Evolutionary conservation across 2,329 filamentous ascomycete genomes (phyloP), one percentile per base, ranked within the genome.

Genomic region (Diaporthe sp.): DNA sequence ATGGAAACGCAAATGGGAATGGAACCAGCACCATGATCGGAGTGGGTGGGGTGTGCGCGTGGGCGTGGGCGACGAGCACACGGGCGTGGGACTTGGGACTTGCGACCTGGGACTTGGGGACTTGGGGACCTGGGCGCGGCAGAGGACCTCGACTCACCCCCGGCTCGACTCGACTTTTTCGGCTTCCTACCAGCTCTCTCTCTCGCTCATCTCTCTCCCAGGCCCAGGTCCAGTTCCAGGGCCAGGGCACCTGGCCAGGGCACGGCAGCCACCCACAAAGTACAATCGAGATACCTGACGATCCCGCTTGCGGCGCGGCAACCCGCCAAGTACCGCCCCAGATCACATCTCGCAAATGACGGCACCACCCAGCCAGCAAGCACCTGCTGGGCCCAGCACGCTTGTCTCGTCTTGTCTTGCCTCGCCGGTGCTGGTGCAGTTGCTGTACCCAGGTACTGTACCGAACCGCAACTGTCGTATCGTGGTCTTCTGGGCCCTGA

Each of bases 331-430:
- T 75, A 75, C 74, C 63, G 20, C 71, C 70, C 58, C 57, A 60
- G 61, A 70, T 67, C 74, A 73, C 55, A 25, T 63, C 51, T 70
- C 71, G 61, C 74, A 73, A 70, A 70, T 73, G 71, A 73, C 71
- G 74, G 53, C 61, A 70, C 74, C 39, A 25, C 22, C 37, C 28
- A 42, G 28, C 58, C 47, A 63, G 60, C 12, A 34, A 61, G 57
- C 44, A 28, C 60, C 57, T 28, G 47, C 37, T 42, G 37, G 34
- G 49, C 13, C 55, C 28, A 44, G 17, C 20, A n/a, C 42, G 55
- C 71, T 28, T 42, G 57, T 49, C 65, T 68, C 47, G 65, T 53
- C 65, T 61, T 47, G 51, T 49, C 70, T 47, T 47, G 28, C 55
- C 57, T 49, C 42, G 37, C 42, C 39, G 31, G 55, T 44, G 34